Percentiles rank a stretch among this genome's conserved stretches.
These are phyloP conservation scores for Metschnikowia shivogae DNA, from an alignment of 805 yeast genomes.

Conservation along the genomic window DNA sequence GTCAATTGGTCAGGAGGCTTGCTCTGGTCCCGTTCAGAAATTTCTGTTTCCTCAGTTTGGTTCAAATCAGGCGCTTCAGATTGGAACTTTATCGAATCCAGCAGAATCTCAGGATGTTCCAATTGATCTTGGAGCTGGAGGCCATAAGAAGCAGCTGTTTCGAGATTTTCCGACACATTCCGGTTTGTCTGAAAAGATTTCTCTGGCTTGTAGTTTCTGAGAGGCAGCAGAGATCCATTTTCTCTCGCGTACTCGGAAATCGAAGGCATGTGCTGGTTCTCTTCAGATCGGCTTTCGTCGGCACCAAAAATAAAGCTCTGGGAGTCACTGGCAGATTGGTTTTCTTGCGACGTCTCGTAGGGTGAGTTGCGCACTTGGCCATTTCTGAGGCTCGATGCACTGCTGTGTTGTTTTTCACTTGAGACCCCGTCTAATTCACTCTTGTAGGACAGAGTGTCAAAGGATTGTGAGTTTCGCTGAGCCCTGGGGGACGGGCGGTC, in stretches of 20 bases:
- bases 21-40: constrained; percentile 8
- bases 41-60: constrained; percentile 12
- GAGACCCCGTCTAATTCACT: constrained; percentile 5
- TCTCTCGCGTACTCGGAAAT: constrained; percentile 24
- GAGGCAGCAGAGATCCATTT: constrained; percentile 22
- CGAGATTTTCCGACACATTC: constrained; percentile 24
- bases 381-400: not conserved
- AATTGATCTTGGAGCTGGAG: constrained; percentile 22
- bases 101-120: constrained; percentile 3
- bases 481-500: constrained; percentile 16
- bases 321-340: constrained; percentile 6
- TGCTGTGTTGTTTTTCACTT: not conserved
- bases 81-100: constrained; percentile 9
- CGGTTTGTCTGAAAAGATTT: constrained; percentile 5
- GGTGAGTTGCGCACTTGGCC: not conserved
- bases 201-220: constrained; percentile 16
- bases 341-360: not conserved
- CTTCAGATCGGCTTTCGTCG: constrained; percentile 6
- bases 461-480: not conserved
- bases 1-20: not conserved
- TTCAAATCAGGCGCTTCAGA: constrained; percentile 8
- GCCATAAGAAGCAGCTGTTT: constrained; percentile 26
- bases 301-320: constrained; percentile 17
- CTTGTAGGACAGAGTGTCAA: not conserved
- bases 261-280: constrained; percentile 7